These are phyloP conservation scores for Trichoderma arundinaceum DNA, from an alignment of 2,329 filamentous ascomycete genomes.

Conservation along the genomic window DNA sequence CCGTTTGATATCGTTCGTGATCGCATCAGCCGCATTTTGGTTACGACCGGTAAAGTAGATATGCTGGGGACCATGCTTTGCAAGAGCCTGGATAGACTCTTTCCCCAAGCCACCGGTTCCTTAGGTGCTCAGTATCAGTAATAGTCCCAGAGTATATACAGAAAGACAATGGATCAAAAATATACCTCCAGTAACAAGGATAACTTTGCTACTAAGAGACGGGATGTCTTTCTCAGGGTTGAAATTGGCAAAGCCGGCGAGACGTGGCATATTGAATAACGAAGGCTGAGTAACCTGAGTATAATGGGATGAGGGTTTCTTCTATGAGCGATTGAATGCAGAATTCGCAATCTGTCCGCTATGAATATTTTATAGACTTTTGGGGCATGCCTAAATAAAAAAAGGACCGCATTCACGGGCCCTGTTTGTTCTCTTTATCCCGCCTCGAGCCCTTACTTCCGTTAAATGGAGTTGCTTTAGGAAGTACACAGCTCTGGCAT, in stretches of 20 bases:
- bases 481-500: constrained; percentile 7
- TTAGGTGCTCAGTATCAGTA: not conserved
- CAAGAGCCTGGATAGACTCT: constrained; percentile 36
- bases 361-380: not conserved
- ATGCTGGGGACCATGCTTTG: constrained; percentile 34
- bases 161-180: not conserved
- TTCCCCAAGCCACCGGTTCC: constrained; percentile 68
- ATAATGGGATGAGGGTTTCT: not conserved
- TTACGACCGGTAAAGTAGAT: constrained; percentile 44
- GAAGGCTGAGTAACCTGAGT: not conserved
- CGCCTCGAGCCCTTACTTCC: not conserved
- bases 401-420: no score
- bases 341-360: not conserved
- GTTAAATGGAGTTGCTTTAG: not conserved
- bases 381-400: no score
- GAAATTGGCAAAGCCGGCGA: not conserved
- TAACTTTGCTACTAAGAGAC: constrained; percentile 6
- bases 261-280: constrained; percentile 7
- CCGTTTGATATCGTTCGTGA: constrained; percentile 21
- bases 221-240: constrained; percentile 5
- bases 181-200: constrained; percentile 19
- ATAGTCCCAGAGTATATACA: not conserved
- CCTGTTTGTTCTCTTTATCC: not conserved
- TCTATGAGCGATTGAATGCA: not conserved
- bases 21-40: constrained; percentile 39